These are phyloP conservation scores for Vararia minispora DNA, from an alignment of 768 basidiomycete genomes.

Conservation along the genomic window DNA sequence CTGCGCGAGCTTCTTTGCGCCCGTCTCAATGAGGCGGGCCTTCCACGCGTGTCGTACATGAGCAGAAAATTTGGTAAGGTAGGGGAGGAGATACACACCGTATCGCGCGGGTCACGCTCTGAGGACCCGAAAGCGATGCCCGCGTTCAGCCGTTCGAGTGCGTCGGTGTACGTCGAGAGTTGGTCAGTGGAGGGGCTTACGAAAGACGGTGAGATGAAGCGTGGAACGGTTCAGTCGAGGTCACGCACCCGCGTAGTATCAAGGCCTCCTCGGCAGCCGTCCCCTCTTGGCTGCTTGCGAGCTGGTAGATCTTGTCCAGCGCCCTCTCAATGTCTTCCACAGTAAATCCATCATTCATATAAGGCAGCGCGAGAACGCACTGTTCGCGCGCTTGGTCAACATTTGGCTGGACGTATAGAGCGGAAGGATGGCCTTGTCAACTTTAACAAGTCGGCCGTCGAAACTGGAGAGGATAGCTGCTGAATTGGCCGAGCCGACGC, in stretches of 20 bases:
- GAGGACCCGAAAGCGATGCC: constrained; percentile 66
- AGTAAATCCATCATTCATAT: background rate
- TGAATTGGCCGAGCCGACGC: constrained; percentile 18
- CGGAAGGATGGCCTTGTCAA: constrained; percentile 79
- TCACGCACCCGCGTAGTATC: constrained; percentile 61
- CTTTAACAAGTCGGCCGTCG: constrained; percentile 68
- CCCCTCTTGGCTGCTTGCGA: constrained; percentile 65
- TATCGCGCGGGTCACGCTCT: constrained; percentile 42
- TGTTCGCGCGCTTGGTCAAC: constrained; percentile 58
- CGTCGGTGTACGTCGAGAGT: constrained; percentile 55
- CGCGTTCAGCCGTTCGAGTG: constrained; percentile 66
- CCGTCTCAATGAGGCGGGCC: constrained; percentile 74
- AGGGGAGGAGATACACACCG: constrained; percentile 25
- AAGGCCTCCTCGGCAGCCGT: constrained; percentile 69
- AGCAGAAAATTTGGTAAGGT: background rate
- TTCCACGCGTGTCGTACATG: constrained; percentile 9
- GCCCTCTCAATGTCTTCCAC: constrained; percentile 69
- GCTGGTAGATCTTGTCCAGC: constrained; percentile 65
- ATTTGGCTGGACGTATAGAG: constrained; percentile 72
- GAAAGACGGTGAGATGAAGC: background rate
- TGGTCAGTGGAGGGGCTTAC: constrained; percentile 61
- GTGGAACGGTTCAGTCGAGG: background rate
- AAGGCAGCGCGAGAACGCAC: constrained; percentile 30
- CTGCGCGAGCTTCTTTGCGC: constrained; percentile 71
- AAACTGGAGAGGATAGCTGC: constrained; percentile 77